phyloP scores from a whole-genome alignment of 371 early-diverging fungal species.

The Lichtheimia corymbifera region DNA sequence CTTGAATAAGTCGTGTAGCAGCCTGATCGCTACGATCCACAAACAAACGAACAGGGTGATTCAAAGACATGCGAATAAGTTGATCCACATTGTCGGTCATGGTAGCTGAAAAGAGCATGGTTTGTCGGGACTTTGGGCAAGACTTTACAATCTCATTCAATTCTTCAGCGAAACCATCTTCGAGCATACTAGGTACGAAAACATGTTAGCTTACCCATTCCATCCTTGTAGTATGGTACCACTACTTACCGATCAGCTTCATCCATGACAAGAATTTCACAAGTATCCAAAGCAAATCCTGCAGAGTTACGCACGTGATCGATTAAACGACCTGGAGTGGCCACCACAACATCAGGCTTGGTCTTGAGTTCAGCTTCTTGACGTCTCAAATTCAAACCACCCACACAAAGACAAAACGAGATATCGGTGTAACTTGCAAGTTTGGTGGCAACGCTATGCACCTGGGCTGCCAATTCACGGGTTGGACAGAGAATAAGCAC shows the following conservation, averaged over 20 bases:
- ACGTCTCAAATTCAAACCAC: slow-evolving; percentile 89
- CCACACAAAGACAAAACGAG: slow-evolving; percentile 82
- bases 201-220: background rate
- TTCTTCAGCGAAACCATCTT: slow-evolving; percentile 99
- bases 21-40: slow-evolving; percentile 82
- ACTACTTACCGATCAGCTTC: slow-evolving; percentile 95
- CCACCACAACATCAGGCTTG: slow-evolving; percentile 97
- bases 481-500: slow-evolving; percentile 99
- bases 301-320: slow-evolving; percentile 96
- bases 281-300: slow-evolving; percentile 83
- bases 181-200: slow-evolving; percentile 81
- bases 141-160: slow-evolving; percentile 92
- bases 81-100: slow-evolving; percentile 99
- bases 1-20: slow-evolving; percentile 83
- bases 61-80: slow-evolving; percentile 90
- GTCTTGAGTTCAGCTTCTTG: slow-evolving; percentile 92
- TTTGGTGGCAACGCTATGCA: slow-evolving; percentile 89
- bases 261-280: slow-evolving; percentile 99
- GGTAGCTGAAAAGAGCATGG: slow-evolving; percentile 99
- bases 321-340: slow-evolving; percentile 99
- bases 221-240: background rate
- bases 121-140: slow-evolving; percentile 92
- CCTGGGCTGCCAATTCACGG: slow-evolving; percentile 98
- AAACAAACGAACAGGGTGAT: slow-evolving; percentile 89
- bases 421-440: slow-evolving; percentile 91